Conservation (phyloP, 2,329 filamentous ascomycete genomes). For the Colletotrichum viniferum region DNA sequence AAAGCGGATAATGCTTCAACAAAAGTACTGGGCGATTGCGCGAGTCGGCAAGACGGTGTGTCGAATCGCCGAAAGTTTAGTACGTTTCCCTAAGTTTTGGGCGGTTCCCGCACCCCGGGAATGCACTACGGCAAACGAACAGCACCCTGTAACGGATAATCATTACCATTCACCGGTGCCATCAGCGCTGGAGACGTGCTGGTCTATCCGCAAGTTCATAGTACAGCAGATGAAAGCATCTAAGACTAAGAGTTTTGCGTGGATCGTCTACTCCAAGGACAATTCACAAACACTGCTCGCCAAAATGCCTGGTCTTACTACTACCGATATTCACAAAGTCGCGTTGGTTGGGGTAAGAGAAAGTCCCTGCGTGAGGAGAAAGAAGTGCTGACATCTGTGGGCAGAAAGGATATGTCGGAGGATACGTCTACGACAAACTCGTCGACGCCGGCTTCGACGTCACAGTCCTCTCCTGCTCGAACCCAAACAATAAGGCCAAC, state of each 20-base stretch:
- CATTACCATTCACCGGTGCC: neutral
- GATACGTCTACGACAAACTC: neutral
- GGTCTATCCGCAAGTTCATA: neutral
- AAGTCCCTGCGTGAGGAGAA: neutral
- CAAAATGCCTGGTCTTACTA: neutral
- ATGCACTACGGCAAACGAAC: neutral
- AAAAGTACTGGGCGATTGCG: neutral
- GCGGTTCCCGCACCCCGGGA: neutral
- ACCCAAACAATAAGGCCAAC: slow-evolving; percentile 31
- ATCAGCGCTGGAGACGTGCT: rapidly evolving
- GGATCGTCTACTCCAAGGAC: neutral
- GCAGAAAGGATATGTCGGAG: slow-evolving; percentile 3
- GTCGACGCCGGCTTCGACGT: slow-evolving; percentile 33
- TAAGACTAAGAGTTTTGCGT: rapidly evolving
- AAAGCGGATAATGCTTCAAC: neutral
- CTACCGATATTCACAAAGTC: neutral
- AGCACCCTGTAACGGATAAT: neutral
- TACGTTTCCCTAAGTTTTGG: neutral
- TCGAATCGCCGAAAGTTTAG: neutral
- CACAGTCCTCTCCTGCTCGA: slow-evolving; percentile 43
- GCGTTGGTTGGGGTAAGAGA: neutral
- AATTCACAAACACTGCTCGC: rapidly evolving
- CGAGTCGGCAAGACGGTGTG: neutral
- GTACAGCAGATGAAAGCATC: neutral
- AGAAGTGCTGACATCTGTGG: neutral